Conservation (phyloP, 345 rosid species). For the Populus ilicifolia region DNA sequence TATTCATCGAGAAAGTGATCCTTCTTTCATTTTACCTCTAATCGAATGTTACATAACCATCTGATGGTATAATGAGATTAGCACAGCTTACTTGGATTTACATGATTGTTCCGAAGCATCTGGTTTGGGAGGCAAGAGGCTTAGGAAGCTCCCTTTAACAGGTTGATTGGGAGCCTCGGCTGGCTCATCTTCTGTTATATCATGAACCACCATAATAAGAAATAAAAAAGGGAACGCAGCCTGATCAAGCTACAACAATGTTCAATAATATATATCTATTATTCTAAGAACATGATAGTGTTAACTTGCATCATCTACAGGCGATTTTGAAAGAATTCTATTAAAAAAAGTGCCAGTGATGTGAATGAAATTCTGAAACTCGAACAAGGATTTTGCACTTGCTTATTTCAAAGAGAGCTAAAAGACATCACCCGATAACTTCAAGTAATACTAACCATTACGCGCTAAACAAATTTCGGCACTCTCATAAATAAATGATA, state of each 20-base stretch:
- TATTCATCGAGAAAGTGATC: constrained; percentile 17
- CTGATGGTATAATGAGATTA: constrained; percentile 1
- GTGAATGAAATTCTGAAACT: neutral
- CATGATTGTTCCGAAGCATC: constrained; percentile 56
- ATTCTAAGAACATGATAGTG: neutral
- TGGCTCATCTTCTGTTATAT: constrained; percentile 69
- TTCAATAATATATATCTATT: neutral
- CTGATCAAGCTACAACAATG: neutral
- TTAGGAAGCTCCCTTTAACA: constrained; percentile 79
- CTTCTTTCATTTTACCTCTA: neutral
- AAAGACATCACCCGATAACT: neutral
- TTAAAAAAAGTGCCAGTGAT: neutral
- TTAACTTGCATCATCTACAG: neutral
- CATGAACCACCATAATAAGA: neutral
- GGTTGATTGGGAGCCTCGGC: constrained; percentile 43
- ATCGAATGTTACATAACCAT: constrained; percentile 5
- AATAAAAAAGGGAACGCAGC: neutral
- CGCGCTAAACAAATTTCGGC: neutral
- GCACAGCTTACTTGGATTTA: constrained; percentile 35
- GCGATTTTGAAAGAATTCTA: neutral
- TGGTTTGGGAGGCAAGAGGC: constrained; percentile 60
- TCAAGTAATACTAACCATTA: neutral
- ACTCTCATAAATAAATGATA: neutral
- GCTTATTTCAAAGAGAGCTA: neutral
- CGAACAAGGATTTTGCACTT: neutral